phyloP scores from a whole-genome alignment of 305 asterid species.

The Fraxinus xanthoxyloides region DNA sequence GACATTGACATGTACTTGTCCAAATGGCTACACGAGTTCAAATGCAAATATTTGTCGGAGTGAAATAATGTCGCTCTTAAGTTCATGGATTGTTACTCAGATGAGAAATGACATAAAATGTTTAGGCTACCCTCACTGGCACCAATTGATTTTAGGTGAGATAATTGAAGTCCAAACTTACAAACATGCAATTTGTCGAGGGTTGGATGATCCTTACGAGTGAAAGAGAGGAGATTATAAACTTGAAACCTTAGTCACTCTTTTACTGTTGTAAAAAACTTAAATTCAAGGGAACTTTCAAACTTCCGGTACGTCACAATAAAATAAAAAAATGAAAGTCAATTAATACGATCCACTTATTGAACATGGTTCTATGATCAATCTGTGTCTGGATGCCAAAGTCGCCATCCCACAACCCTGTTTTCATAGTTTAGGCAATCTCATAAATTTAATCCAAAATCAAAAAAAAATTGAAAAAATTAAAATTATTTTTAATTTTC shows the following conservation, averaged over 20 bases:
- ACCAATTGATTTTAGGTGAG: neutral
- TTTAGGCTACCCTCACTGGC: neutral
- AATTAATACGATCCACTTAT: neutral
- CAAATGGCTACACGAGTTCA: neutral
- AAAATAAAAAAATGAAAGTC: neutral
- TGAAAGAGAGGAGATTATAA: neutral
- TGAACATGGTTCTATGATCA: neutral
- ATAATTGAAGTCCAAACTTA: neutral
- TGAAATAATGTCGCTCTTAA: neutral
- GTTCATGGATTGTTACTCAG: neutral
- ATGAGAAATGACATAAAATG: neutral
- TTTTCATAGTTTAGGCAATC: neutral
- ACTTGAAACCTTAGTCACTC: neutral
- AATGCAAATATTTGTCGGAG: neutral
- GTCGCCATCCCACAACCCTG: neutral
- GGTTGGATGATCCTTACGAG: neutral
- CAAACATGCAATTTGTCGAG: neutral
- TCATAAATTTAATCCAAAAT: neutral
- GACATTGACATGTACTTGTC: neutral
- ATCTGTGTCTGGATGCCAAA: neutral
- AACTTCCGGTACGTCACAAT: neutral
- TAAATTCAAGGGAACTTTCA: neutral
- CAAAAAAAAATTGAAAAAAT: neutral
- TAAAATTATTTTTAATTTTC: neutral
- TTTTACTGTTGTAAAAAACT: neutral